phyloP scores from a whole-genome alignment of 441 rosid genomes.

The Populus hybrid region DNA sequence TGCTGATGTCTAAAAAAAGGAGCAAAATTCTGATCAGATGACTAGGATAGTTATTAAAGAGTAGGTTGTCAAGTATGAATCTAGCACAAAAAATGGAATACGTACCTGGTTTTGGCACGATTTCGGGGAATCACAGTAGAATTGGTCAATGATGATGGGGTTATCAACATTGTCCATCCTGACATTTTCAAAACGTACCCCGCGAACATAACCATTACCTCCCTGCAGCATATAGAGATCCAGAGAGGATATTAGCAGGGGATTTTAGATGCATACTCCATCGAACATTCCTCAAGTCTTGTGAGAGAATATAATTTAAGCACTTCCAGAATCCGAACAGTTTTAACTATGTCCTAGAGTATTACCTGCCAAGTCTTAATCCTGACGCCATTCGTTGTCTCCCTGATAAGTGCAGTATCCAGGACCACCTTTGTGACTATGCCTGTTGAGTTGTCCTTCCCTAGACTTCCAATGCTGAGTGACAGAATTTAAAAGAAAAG shows the following conservation, averaged over 20 bases:
- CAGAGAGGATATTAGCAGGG: neutral
- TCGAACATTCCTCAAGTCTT: neutral
- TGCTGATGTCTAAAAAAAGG: constrained; percentile 56
- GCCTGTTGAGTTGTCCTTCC: constrained; percentile 72
- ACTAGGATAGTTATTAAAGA: neutral
- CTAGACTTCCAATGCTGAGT: constrained; percentile 89
- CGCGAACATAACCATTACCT: constrained; percentile 87
- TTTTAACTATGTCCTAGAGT: neutral
- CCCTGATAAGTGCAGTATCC: constrained; percentile 75
- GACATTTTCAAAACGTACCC: constrained; percentile 76
- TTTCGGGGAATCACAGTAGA: constrained; percentile 90
- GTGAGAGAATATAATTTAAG: neutral
- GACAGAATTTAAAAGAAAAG: constrained; percentile 11
- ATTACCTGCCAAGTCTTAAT: constrained; percentile 98
- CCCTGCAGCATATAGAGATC: constrained; percentile 44
- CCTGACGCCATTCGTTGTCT: constrained; percentile 87
- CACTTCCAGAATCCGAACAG: neutral
- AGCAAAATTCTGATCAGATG: constrained; percentile 14
- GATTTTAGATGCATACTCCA: neutral
- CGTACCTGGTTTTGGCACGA: constrained; percentile 77
- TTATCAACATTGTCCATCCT: constrained; percentile 76
- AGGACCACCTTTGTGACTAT: constrained; percentile 81
- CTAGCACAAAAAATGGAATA: neutral
- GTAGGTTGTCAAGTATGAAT: neutral
- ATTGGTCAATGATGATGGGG: constrained; percentile 93